Evolutionary conservation across 768 basidiomycete genomes (phyloP).

Genomic region (Russula abietina): DNA sequence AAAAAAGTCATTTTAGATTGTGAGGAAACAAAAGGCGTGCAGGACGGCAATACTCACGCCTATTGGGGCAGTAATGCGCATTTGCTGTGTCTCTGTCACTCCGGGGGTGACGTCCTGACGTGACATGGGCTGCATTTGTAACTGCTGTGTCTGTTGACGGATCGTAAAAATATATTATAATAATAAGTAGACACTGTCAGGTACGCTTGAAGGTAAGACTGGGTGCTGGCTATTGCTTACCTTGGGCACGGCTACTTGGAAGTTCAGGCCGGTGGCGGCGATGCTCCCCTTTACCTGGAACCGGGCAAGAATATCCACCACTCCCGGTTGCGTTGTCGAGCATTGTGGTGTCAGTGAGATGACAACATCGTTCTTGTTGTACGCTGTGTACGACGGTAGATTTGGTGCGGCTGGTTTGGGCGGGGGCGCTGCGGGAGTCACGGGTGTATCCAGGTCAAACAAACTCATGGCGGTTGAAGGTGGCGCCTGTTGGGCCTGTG

Average conservation of each 20-base stretch:
- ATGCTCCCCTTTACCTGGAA: slow-evolving; percentile 65
- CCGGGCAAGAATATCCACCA: slow-evolving; percentile 84
- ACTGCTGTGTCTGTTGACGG: slow-evolving; percentile 74
- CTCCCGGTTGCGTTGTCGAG: slow-evolving; percentile 71
- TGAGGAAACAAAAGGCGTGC: background rate
- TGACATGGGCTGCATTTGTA: slow-evolving; percentile 98
- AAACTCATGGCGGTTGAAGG: slow-evolving; percentile 12
- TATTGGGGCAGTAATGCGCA: slow-evolving; percentile 83
- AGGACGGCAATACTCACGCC: slow-evolving; percentile 53
- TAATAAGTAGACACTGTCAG: background rate
- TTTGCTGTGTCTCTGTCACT: slow-evolving; percentile 85
- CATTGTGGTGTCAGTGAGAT: slow-evolving; percentile 88
- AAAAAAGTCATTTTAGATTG: background rate
- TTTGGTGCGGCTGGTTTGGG: slow-evolving; percentile 43
- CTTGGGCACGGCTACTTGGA: slow-evolving; percentile 98
- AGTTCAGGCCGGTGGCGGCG: slow-evolving; percentile 62
- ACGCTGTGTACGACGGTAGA: slow-evolving; percentile 74
- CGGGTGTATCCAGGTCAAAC: slow-evolving; percentile 25
- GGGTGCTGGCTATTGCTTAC: slow-evolving; percentile 35
- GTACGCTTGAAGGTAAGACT: no score
- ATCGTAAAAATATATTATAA: background rate
- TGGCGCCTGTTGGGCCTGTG: slow-evolving; percentile 30
- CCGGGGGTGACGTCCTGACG: slow-evolving; percentile 74
- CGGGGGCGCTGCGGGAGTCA: slow-evolving; percentile 27
- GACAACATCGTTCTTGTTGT: slow-evolving; percentile 85